phyloP scores from a whole-genome alignment of 2,329 filamentous ascomycete species.

The Sporothrix luriei region DNA sequence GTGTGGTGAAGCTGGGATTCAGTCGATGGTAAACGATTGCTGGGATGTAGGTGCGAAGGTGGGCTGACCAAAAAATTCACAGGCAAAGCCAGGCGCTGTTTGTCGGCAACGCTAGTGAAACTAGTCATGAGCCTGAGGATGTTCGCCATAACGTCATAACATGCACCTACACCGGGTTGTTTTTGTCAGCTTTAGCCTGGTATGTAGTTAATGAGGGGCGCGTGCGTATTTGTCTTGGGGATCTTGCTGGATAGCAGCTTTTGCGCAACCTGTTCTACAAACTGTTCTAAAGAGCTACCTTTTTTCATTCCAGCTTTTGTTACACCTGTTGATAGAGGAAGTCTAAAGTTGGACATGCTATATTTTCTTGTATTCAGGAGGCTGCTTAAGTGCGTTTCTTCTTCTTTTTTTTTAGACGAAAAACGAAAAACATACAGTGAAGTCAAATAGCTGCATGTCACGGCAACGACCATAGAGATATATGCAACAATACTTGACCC shows the following conservation, averaged over 20 bases:
- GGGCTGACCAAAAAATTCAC: conserved; percentile 22
- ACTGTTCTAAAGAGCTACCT: not conserved
- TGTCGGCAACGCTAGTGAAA: not conserved
- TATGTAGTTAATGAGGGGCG: not conserved
- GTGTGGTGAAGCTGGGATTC: not conserved
- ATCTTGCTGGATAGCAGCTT: not conserved
- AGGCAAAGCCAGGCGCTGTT: not conserved
- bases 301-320: not conserved
- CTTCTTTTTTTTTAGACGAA: not conserved
- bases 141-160: not conserved
- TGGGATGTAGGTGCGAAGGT: conserved; percentile 3
- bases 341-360: too few species aligned
- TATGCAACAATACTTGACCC: too few species aligned
- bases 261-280: not conserved
- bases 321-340: too few species aligned
- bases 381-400: too few species aligned
- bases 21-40: not conserved
- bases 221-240: not conserved
- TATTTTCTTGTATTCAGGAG: too few species aligned
- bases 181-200: not conserved
- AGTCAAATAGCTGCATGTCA: too few species aligned
- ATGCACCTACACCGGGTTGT: not conserved
- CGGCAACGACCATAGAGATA: too few species aligned
- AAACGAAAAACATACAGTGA: not conserved
- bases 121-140: not conserved